Evolutionary conservation across 345 rosid species (phyloP).

Genomic region (Eucalyptus albens): DNA sequence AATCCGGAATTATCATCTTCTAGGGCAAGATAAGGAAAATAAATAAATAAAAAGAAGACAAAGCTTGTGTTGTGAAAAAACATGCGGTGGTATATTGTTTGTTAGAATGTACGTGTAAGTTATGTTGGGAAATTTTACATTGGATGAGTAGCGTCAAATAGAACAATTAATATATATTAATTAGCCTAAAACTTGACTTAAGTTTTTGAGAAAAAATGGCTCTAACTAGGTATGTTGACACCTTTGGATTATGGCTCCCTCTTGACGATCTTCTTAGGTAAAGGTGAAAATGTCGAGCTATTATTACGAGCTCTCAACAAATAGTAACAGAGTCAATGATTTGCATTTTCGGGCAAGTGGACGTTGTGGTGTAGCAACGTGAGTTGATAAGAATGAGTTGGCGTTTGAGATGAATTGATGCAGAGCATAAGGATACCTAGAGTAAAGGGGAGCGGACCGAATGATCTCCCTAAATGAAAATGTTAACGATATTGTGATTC

Average conservation of each 20-base stretch:
- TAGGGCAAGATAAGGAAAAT: neutral
- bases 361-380: fast-evolving
- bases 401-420: too few relatives aligned
- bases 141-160: too few relatives aligned
- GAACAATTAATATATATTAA: too few relatives aligned
- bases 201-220: too few relatives aligned
- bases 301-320: too few relatives aligned
- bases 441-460: too few relatives aligned
- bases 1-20: neutral
- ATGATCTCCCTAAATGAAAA: neutral
- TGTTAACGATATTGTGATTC: neutral
- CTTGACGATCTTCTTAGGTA: fast-evolving
- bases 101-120: fast-evolving
- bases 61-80: neutral
- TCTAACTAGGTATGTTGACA: fast-evolving
- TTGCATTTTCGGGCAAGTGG: fast-evolving
- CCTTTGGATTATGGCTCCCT: fast-evolving
- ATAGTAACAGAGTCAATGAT: fast-evolving
- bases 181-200: too few relatives aligned
- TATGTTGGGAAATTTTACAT: too few relatives aligned
- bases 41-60: neutral
- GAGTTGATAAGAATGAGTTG: too few relatives aligned
- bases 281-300: too few relatives aligned
- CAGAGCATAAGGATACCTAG: fast-evolving
- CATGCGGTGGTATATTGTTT: too few relatives aligned